Evolutionary conservation across 192 early-diverging fungal species (phyloP).

Genomic region (Backusella tuberculispora): DNA sequence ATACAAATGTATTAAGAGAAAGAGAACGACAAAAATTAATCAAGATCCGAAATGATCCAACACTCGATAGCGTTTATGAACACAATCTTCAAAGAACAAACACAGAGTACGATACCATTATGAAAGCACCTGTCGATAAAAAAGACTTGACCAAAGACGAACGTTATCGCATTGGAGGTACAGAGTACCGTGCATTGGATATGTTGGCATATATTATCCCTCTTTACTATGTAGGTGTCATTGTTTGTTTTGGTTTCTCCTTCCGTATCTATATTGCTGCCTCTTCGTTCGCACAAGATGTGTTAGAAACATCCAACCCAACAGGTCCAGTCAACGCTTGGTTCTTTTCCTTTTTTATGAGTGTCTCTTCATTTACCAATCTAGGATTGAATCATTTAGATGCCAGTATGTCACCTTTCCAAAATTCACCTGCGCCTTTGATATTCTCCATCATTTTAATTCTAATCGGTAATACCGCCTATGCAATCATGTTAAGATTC

Average conservation of each 20-base stretch:
- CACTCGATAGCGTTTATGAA: not conserved
- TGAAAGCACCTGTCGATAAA: constrained; percentile 22
- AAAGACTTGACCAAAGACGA: constrained; percentile 32
- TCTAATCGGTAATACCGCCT: constrained; percentile 39
- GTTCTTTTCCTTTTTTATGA: constrained; percentile 39
- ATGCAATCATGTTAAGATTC: constrained; percentile 35
- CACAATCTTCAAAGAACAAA: not conserved
- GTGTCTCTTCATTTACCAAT: constrained; percentile 34
- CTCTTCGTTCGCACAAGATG: constrained; percentile 27
- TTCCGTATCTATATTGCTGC: constrained; percentile 37
- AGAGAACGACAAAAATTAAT: constrained; percentile 12
- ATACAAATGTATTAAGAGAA: constrained; percentile 13
- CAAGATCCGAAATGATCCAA: constrained; percentile 5
- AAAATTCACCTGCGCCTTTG: constrained; percentile 32
- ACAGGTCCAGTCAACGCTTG: constrained; percentile 29
- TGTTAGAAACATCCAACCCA: constrained; percentile 30
- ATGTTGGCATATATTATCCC: constrained; percentile 30
- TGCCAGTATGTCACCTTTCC: constrained; percentile 39
- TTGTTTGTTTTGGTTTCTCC: constrained; percentile 25
- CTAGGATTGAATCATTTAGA: constrained; percentile 38
- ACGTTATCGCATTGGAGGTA: constrained; percentile 38
- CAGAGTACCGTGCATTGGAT: constrained; percentile 40
- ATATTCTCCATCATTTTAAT: constrained; percentile 30
- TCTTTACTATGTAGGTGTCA: constrained; percentile 31
- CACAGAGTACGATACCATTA: constrained; percentile 13